phyloP scores from a whole-genome alignment of 2,329 filamentous ascomycete genomes.

The Aspergillus vadensis region DNA sequence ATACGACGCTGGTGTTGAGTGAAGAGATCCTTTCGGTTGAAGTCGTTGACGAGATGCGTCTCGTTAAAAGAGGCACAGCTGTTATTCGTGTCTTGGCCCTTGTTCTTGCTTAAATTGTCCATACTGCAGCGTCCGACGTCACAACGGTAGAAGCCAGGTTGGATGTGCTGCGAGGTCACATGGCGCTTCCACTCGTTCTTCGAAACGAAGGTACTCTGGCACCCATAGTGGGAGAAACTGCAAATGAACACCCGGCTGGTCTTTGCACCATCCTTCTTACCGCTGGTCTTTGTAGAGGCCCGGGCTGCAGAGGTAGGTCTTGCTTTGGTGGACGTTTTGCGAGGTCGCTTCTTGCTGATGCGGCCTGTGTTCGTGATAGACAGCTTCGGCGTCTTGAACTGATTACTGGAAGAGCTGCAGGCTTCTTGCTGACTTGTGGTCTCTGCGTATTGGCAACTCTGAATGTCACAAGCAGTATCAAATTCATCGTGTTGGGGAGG shows the following conservation, averaged over 20 bases:
- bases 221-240: conserved; percentile 77
- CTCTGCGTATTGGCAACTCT: background rate
- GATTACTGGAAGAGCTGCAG: background rate
- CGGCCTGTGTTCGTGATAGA: background rate
- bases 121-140: conserved; percentile 60
- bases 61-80: conserved; percentile 23
- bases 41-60: conserved; percentile 59
- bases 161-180: conserved; percentile 75
- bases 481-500: background rate
- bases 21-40: conserved; percentile 92
- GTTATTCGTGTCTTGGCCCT: background rate
- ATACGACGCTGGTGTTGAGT: conserved; percentile 85
- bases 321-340: conserved; percentile 10
- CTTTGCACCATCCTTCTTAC: conserved; percentile 6
- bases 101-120: conserved; percentile 15
- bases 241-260: conserved; percentile 61
- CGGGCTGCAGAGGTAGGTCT: conserved; percentile 13
- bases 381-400: background rate
- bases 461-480: background rate
- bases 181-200: conserved; percentile 98
- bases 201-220: conserved; percentile 68
- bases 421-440: background rate
- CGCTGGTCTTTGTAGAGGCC: conserved; percentile 10
- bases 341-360: conserved; percentile 4
- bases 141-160: conserved; percentile 74